Base-by-base conservation (phyloP, 2,329 filamentous ascomycete species). In the Ophiostoma novo-ulmi region DNA sequence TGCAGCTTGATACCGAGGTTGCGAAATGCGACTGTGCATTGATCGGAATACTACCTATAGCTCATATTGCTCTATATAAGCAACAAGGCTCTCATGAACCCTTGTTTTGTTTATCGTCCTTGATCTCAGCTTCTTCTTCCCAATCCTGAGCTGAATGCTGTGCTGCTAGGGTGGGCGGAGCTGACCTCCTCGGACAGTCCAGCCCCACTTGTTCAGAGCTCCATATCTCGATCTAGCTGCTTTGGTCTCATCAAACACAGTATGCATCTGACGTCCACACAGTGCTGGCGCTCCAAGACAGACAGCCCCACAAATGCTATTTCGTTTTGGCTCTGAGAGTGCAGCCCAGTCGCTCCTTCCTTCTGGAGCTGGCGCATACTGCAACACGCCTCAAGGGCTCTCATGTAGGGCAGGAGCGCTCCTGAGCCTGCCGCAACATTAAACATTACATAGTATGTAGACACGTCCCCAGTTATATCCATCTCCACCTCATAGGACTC, bases 401-500 rank as follows among this genome's bases (percentile, higher is more conserved):
- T 31, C 31, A 31, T 31, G 31, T 31, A 3, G 14, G 58, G 58
- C 26, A 63, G 58, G 58, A 35, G 58, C 58, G 58, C 26, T 63
- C 11, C 58, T 63, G 22, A 63, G 58, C 58, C 52, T 58, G n/a
- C 52, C 52, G 52, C 52, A 22, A 63, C 26, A 63, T 63, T 31
- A 48, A 44, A 14, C 13, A 44, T 44, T 44, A 41, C 39, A 14
- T 14, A n/a, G n/a, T n/a, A n/a, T 41, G 39, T 17, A n/a, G 35
- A 65, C 35, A 65, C 36, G 63, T 38, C 35, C 14, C 63, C 63
- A 64, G 52, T 58, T 58, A 58, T 58, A 10, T 58, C 20, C 44
- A n/a, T 48, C 44, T 58, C 61, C 61, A 64, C 38, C 31, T 39
- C 68, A 61, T 20, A 63, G 41, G 61, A 38, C 64, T 70, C 69